Evolutionary conservation across 2,329 filamentous ascomycete species (phyloP), one percentile per base, ranked within the genome.

Genomic region (Penicillium griseofulvum): DNA sequence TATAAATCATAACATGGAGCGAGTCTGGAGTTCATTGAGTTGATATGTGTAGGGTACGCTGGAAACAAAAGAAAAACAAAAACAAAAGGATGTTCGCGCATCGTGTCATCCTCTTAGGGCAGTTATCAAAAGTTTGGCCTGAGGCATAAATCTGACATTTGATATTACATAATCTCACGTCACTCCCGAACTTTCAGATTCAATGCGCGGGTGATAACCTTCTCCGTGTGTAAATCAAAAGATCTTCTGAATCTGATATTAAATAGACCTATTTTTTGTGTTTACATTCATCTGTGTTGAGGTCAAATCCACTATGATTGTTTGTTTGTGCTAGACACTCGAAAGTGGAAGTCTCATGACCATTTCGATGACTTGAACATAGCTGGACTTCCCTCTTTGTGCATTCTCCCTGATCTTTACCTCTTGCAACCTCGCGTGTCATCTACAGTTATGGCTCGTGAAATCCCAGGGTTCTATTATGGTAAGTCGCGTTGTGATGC

Each of bases 391-490:
- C 14, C n/a, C 22, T 22, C 31, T 45, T 37, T 16, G 22, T 45
- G 48, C 37, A 22, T 50, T 49, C 19, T 12, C 19, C 12, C 17
- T 47, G 16, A 9, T 29, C 5, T 7, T 24, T 46, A 0, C 28
- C 16, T 26, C 22, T 9, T 16, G 22, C 28, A 12, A 16, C 8
- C 11, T n/a, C 9, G 7, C 12, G 1, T 9, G 1, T 46, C 24
- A 17, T 37, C 10, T 19, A 16, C 37, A 17, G 52, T 12, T 24
- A 71, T 72, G 69, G 65, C 65, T 46, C 63, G 58, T 43, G 65
- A 71, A 14, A 69, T 72, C 4, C 70, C 69, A 4, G 70, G 70
- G 2, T 72, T 70, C 42, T 72, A 71, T 41, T 72, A 65, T 54
- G 70, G 70, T 71, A 51, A 53, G 61, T 60, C 16, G n/a, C n/a